A percentile compares a stretch with the other conserved stretches of the same genome.
phyloP scores from a whole-genome alignment of 306 rosid species.

The Ceratonia siliqua region DNA sequence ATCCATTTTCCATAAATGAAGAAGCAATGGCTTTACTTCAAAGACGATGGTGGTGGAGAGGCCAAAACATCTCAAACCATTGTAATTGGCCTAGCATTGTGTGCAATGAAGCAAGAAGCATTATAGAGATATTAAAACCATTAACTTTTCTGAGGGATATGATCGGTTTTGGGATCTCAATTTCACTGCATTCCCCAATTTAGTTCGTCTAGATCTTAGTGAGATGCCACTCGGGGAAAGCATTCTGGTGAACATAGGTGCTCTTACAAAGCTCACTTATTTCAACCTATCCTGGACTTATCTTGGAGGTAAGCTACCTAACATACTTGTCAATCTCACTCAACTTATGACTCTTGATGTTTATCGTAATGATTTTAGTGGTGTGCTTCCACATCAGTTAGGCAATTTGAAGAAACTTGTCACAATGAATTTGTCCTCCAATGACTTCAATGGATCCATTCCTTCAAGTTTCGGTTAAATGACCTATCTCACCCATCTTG shows the following conservation, averaged over 20 bases:
- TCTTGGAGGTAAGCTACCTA: conserved; percentile 20
- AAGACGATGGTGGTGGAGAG: neutral
- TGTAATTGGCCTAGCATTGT: neutral
- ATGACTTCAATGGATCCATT: neutral
- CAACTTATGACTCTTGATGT: neutral
- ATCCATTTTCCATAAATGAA: neutral
- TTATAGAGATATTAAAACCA: conserved; percentile 7
- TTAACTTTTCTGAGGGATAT: no score
- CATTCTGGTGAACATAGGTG: neutral
- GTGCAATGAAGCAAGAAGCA: neutral
- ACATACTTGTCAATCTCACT: conserved; percentile 7
- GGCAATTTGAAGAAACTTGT: conserved; percentile 6
- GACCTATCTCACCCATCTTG: neutral
- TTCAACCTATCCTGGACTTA: conserved; percentile 14
- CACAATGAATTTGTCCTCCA: neutral
- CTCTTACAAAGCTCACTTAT: conserved; percentile 1
- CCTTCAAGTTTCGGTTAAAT: neutral
- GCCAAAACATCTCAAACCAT: neutral
- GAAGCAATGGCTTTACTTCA: neutral
- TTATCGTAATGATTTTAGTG: conserved; percentile 13
- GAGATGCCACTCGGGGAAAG: neutral
- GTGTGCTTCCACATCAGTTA: neutral
- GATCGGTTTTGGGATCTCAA: neutral
- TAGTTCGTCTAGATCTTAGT: conserved; percentile 3
- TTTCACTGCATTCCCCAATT: conserved; percentile 12